Percentiles rank a stretch among this genome's conserved stretches.
These are phyloP conservation scores for Crassisporium funariophilum DNA, from an alignment of 768 basidiomycete genomes.

Conservation along the genomic window DNA sequence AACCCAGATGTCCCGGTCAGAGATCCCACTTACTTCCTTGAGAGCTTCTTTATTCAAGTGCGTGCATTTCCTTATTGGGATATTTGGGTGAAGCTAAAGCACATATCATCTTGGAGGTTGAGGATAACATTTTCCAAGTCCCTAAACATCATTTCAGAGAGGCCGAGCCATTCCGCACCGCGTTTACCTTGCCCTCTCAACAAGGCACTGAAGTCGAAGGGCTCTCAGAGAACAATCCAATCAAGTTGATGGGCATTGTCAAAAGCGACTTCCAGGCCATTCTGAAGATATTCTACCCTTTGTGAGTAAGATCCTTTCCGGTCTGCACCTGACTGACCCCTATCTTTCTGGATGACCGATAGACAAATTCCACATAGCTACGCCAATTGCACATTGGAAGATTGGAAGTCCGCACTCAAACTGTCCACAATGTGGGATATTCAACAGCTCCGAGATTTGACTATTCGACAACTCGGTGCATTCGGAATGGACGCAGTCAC, in stretches of 20 bases:
- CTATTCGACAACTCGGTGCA: conserved; percentile 23
- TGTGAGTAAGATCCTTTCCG: conserved; percentile 6
- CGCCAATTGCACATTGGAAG: conserved; percentile 1
- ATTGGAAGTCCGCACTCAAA: conserved; percentile 15
- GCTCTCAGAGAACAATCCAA: conserved; percentile 14
- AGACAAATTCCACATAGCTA: neutral
- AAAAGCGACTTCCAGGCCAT: conserved; percentile 17
- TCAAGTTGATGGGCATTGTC: conserved; percentile 15
- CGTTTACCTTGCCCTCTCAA: conserved; percentile 9
- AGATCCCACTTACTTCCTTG: conserved; percentile 4
- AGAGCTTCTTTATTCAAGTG: conserved; percentile 3
- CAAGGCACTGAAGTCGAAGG: conserved; percentile 5
- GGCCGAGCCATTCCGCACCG: conserved; percentile 5
- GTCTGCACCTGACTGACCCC: neutral
- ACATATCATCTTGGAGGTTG: conserved; percentile 7
- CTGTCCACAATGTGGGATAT: conserved; percentile 18
- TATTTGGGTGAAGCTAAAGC: neutral
- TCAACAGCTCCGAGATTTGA: conserved; percentile 13
- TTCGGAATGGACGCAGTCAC: conserved; percentile 20
- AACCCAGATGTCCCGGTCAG: neutral
- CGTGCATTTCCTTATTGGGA: neutral
- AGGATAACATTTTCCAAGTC: conserved; percentile 13
- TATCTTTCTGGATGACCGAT: neutral
- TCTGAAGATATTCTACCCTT: conserved; percentile 17
- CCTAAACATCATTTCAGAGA: conserved; percentile 9